phyloP scores from a whole-genome alignment of 495 filamentous ascomycete genomes.

The Tuber umbilicatum region DNA sequence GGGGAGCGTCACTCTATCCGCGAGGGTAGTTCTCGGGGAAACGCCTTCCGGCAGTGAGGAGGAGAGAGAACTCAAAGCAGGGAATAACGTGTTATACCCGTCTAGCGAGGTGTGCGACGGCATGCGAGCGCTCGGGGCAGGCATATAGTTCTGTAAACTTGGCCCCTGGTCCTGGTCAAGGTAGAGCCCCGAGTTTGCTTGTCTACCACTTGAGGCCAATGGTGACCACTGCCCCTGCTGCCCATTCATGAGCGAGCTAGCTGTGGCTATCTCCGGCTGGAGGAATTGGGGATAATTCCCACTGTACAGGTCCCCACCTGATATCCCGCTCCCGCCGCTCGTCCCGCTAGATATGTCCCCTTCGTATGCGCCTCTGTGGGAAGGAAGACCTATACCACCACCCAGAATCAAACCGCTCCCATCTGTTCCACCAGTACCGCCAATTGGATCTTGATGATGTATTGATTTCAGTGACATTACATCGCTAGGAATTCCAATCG shows the following conservation, averaged over 20 bases:
- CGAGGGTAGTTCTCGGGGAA: conserved; percentile 18
- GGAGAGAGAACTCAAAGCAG: conserved; percentile 31
- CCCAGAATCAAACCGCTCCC: conserved; percentile 16
- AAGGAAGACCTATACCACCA: conserved; percentile 22
- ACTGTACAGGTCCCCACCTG: conserved; percentile 26
- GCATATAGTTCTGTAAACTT: conserved; percentile 24
- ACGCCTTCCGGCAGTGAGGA: conserved; percentile 34
- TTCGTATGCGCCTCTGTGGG: conserved; percentile 22
- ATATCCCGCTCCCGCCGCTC: not conserved
- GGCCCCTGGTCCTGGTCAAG: conserved; percentile 33
- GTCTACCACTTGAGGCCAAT: conserved; percentile 8
- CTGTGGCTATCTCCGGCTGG: conserved; percentile 27
- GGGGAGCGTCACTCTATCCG: conserved; percentile 31
- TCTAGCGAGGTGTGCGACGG: conserved; percentile 13
- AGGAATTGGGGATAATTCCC: conserved; percentile 33
- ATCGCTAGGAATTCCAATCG: conserved; percentile 1
- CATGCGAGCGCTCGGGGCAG: conserved; percentile 7
- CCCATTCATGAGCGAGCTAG: conserved; percentile 12
- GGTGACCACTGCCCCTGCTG: conserved; percentile 26
- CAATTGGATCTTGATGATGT: conserved; percentile 27
- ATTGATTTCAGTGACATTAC: conserved; percentile 24
- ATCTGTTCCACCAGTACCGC: conserved; percentile 11
- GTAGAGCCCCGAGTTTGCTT: conserved; percentile 11
- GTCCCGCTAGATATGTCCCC: conserved; percentile 25
- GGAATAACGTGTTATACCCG: conserved; percentile 29